These are phyloP conservation scores for Amphirosellinia nigrospora DNA, from an alignment of 495 filamentous ascomycete genomes.

Conservation along the genomic window DNA sequence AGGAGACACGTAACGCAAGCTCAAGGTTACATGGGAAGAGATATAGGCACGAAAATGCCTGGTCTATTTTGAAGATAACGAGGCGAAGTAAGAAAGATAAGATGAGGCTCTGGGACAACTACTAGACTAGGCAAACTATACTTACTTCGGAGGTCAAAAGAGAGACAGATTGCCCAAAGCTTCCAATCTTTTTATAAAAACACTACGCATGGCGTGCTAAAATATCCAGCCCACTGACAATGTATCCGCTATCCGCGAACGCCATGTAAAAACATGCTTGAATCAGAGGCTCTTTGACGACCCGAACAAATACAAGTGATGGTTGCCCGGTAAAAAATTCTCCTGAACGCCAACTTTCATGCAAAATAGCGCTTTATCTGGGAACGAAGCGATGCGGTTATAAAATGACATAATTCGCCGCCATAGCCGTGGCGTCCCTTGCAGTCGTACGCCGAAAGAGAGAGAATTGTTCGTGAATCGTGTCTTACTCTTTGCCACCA, in stretches of 20 bases:
- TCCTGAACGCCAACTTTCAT: slow-evolving; percentile 27
- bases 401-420: slow-evolving; percentile 7
- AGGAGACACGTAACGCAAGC: not conserved
- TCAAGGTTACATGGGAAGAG: not conserved
- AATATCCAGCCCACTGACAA: not conserved
- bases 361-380: slow-evolving; percentile 20
- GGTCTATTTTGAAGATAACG: not conserved
- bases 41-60: not conserved
- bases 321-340: slow-evolving; percentile 27
- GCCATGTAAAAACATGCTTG: slow-evolving; percentile 9
- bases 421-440: slow-evolving; percentile 11
- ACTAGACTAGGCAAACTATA: not conserved
- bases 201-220: not conserved
- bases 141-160: not conserved
- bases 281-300: slow-evolving; percentile 9
- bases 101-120: not conserved
- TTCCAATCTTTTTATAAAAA: slow-evolving; percentile 11
- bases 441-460: slow-evolving; percentile 26
- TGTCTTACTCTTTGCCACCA: slow-evolving; percentile 16
- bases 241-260: slow-evolving; percentile 14
- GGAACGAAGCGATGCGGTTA: slow-evolving; percentile 13
- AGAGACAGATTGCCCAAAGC: not conserved
- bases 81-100: not conserved
- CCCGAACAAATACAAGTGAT: slow-evolving; percentile 13
- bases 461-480: slow-evolving; percentile 25